Base-by-base conservation (phyloP, 2,329 filamentous ascomycete species). In the Zymoseptoria passerinii region DNA sequence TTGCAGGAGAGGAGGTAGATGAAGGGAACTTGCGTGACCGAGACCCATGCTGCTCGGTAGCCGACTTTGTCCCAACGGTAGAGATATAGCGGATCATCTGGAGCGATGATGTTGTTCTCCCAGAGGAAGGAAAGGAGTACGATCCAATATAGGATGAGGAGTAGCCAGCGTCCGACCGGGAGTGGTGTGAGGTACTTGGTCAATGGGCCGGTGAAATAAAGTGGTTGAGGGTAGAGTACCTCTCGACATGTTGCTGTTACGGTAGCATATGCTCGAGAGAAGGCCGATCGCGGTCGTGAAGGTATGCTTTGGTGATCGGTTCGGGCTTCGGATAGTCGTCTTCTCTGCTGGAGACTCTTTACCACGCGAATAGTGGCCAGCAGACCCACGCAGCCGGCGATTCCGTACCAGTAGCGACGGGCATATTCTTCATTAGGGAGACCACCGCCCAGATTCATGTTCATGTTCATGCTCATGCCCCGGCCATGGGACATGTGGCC, bases 1-100 rank as follows among this genome's bases (percentile, higher is more conserved):
- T 71, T 71, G 62, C 65, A 67, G 16, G 68, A 68, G 8, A 71
- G 77, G 2, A 88, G 75, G 65, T 83, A 86, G 8, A 87, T 74
- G 19, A 88, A 74, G 0, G 85, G 85, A 49, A 88, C 78, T 69
- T 88, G 85, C 2, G 80, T 83, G 51, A 86, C 74, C 8, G 82
- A 80, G 27, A 87, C 78, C 85, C 85, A 88, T 18, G 83, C 85
- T 63, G 85, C 85, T 57, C 85, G 82, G 69, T 83, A 88, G 5
- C 82, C 85, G 58, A 87, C 81, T 60, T 83, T 82, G 69, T 88
- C 85, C 67, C 68, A 71, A 40, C 67, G 68, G 57, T 70, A 71
- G 8, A 63, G 61, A 55, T 70, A 69, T 58, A 68, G 65, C 4
- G 62, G 57, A 50, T 68, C 65, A 29, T 58, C 59, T 13, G 58